A percentile compares a stretch with the other conserved stretches of the same genome.
These are phyloP conservation scores for Chlamydomonas incerta DNA, from an alignment of 139 green algal species.

Conservation along the genomic window DNA sequence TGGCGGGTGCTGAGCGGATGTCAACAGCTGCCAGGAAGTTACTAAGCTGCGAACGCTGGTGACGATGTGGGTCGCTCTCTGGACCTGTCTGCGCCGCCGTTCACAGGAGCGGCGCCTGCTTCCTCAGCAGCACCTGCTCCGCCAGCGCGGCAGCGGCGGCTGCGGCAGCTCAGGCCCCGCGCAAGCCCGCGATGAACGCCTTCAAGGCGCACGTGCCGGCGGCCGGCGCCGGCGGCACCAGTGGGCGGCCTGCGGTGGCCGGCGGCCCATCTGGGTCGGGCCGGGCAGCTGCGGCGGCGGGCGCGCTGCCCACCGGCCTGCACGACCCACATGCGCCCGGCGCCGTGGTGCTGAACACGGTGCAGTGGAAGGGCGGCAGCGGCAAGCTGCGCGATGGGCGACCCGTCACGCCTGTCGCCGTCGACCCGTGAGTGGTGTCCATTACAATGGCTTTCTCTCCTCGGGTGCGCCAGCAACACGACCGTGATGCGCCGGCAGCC, in stretches of 20 bases:
- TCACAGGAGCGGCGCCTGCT: conserved; percentile 52
- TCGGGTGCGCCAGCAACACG: too few relatives aligned
- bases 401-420: conserved; percentile 63
- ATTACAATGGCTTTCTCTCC: too few relatives aligned
- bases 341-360: conserved; percentile 74
- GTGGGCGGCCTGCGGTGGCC: background rate
- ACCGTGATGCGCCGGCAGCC: too few relatives aligned
- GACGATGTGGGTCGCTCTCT: too few relatives aligned
- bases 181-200: background rate
- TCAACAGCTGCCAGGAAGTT: too few relatives aligned
- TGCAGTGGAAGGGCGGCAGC: conserved; percentile 62
- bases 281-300: background rate
- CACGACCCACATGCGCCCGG: conserved; percentile 66
- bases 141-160: background rate
- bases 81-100: too few relatives aligned
- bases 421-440: conserved; percentile 69
- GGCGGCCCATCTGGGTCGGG: background rate
- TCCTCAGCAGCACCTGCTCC: conserved; percentile 34
- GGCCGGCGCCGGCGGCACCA: background rate
- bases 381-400: conserved; percentile 40
- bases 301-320: conserved; percentile 24
- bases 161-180: background rate
- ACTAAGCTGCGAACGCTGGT: too few relatives aligned
- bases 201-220: background rate
- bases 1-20: too few relatives aligned